Conservation (phyloP, 352 stramenopile species). For the Thalassiosira delicatula region DNA sequence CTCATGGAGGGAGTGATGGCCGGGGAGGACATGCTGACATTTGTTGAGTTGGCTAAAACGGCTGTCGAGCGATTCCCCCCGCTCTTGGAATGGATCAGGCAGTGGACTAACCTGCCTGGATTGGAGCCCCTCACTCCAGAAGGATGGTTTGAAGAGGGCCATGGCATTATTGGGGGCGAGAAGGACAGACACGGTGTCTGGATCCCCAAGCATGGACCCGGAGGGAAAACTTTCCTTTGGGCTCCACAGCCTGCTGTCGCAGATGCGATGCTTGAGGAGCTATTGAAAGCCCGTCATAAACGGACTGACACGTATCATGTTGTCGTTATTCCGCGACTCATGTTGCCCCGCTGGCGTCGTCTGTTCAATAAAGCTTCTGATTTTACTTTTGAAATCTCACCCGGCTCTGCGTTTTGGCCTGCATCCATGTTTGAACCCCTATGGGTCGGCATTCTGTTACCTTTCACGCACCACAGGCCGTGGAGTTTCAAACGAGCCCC, state of each 20-base stretch:
- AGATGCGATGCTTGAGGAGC: conserved; percentile 32
- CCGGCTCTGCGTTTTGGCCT: conserved; percentile 39
- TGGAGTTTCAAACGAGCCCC: conserved; percentile 30
- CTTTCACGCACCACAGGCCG: conserved; percentile 51
- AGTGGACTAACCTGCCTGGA: conserved; percentile 7
- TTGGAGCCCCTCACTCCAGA: conserved; percentile 19
- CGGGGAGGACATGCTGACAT: conserved; percentile 24
- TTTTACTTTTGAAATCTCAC: conserved; percentile 32
- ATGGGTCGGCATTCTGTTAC: conserved; percentile 56
- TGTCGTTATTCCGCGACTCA: conserved; percentile 25
- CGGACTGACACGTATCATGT: conserved; percentile 2
- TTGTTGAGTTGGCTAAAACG: conserved; percentile 9
- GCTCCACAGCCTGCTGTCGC: conserved; percentile 21
- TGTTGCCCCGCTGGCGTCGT: not conserved
- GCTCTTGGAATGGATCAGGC: conserved; percentile 30
- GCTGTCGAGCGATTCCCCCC: conserved; percentile 2
- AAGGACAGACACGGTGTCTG: conserved; percentile 1
- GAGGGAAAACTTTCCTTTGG: conserved; percentile 7
- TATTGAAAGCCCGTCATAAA: conserved; percentile 20
- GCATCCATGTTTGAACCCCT: conserved; percentile 58
- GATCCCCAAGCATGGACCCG: conserved; percentile 15
- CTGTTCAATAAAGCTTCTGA: conserved; percentile 28
- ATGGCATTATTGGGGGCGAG: conserved; percentile 13
- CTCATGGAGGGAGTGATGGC: conserved; percentile 57
- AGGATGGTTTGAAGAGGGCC: conserved; percentile 34